Percentiles rank a stretch among this genome's conserved stretches.
Conservation (phyloP, 2,329 filamentous ascomycete species). For the Aspergillus clavatus region DNA sequence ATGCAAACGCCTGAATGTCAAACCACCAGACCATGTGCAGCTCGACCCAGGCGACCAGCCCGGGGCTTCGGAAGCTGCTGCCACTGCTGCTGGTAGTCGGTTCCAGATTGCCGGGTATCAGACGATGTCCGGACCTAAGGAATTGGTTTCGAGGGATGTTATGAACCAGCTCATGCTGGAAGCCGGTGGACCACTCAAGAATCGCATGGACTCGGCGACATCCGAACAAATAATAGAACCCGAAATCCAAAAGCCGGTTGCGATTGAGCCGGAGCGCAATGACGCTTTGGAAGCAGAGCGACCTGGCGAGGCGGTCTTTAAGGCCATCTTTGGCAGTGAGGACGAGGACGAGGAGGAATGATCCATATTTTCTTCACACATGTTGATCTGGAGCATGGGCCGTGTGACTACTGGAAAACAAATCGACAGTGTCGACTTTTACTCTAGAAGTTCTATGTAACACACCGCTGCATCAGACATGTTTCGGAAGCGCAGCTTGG, state of each 20-base stretch:
- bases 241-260: slow-evolving; percentile 20
- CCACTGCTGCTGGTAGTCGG: slow-evolving; percentile 18
- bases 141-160: slow-evolving; percentile 50
- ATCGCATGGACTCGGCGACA: slow-evolving; percentile 8
- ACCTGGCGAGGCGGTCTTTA: slow-evolving; percentile 77
- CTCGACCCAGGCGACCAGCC: slow-evolving; percentile 44
- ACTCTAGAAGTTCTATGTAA: too few relatives aligned
- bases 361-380: too few relatives aligned
- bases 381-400: too few relatives aligned
- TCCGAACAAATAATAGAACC: slow-evolving; percentile 10
- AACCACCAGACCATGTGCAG: slow-evolving; percentile 64
- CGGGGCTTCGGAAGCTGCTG: slow-evolving; percentile 27
- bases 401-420: too few relatives aligned
- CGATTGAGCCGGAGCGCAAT: slow-evolving; percentile 69
- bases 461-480: too few relatives aligned
- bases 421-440: too few relatives aligned
- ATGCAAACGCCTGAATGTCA: slow-evolving; percentile 95
- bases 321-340: slow-evolving; percentile 88
- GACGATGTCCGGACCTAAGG: slow-evolving; percentile 31
- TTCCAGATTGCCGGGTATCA: slow-evolving; percentile 34
- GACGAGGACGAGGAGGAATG: slow-evolving; percentile 58
- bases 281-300: slow-evolving; percentile 69
- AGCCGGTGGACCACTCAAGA: slow-evolving; percentile 20
- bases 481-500: too few relatives aligned
- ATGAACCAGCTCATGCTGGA: slow-evolving; percentile 54